Base-by-base conservation (phyloP, 225 moss, liverwort and hornwort species). In the Thuidium tamariscinum region DNA sequence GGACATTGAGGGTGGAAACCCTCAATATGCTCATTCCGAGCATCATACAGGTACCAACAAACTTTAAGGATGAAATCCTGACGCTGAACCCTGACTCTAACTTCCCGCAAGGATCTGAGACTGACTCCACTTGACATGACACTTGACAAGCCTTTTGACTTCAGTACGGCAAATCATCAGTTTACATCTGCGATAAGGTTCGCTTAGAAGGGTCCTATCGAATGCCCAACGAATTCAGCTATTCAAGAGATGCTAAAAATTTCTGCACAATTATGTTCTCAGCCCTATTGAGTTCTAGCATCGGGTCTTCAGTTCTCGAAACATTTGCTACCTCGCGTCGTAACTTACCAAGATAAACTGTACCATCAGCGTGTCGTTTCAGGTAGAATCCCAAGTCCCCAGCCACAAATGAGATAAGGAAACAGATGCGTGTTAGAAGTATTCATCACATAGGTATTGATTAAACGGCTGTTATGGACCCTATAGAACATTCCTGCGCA, bases 301-400 rank as follows among this genome's bases (percentile, higher is more conserved):
- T 82, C 61, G 61, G 70, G 67, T 68, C 57, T 90, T 54, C 71
- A 73, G 56, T 72, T 83, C 86, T 88, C 77, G n/a, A 83, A 85
- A 65, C 41, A 81, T 67, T 73, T 60, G 14, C 77, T 73, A 88
- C 14, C 79, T 56, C 75, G 15, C 63, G 56, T 85, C 42, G 83
- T 74, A 80, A 89, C 92, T 89, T 90, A 92, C 92, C 92, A 80
- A 90, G 89, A 85, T 92, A 92, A 80, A 92, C 90, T 92, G 89
- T 54, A 81, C 66, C 64, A 87, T 76, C 85, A 85, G 61, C 83
- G 83, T 42, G 89, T 76, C 83, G 86, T 86, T 75, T 74, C 83
- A 88, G 84, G 83, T 83, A 83, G 85, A 74, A 55, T 91, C 80
- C 85, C 82, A 89, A 83, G 82, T 65, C 74, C 89, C 87, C 91